Evolutionary conservation across 176 grass and related monocot genomes (phyloP).

Genomic region (Aegilops speltoides): DNA sequence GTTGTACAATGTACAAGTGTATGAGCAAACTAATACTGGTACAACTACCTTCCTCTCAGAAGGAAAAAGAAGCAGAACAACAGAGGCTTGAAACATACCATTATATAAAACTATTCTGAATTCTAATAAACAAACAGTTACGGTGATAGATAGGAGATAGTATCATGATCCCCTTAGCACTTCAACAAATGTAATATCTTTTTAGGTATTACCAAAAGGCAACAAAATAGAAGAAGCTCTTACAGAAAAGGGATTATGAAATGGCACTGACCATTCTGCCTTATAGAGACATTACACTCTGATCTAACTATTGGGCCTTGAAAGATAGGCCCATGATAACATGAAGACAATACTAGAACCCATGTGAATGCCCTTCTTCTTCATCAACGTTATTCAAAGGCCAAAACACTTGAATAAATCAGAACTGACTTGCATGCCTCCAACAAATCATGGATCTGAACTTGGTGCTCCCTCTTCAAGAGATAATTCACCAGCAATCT

Average conservation of each 20-base stretch:
- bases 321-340: constrained; percentile 22
- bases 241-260: constrained; percentile 12
- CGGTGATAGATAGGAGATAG: constrained; percentile 7
- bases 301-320: constrained; percentile 32
- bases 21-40: constrained; percentile 4
- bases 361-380: background rate
- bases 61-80: constrained; percentile 9
- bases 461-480: constrained; percentile 32
- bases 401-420: constrained; percentile 20
- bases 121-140: constrained; percentile 17
- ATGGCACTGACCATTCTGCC: constrained; percentile 29
- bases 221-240: constrained; percentile 31
- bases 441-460: constrained; percentile 47
- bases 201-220: constrained; percentile 30
- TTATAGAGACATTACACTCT: constrained; percentile 24
- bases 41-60: constrained; percentile 14
- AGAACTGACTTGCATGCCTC: constrained; percentile 3
- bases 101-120: constrained; percentile 19
- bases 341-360: constrained; percentile 17
- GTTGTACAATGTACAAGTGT: background rate
- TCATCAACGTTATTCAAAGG: constrained; percentile 20
- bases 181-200: constrained; percentile 30
- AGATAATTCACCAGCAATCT: constrained; percentile 57
- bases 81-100: constrained; percentile 1
- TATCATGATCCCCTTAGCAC: constrained; percentile 16